Base-by-base conservation (phyloP, 2,329 filamentous ascomycete species). In the Zelopaecilomyces penicillatus region DNA sequence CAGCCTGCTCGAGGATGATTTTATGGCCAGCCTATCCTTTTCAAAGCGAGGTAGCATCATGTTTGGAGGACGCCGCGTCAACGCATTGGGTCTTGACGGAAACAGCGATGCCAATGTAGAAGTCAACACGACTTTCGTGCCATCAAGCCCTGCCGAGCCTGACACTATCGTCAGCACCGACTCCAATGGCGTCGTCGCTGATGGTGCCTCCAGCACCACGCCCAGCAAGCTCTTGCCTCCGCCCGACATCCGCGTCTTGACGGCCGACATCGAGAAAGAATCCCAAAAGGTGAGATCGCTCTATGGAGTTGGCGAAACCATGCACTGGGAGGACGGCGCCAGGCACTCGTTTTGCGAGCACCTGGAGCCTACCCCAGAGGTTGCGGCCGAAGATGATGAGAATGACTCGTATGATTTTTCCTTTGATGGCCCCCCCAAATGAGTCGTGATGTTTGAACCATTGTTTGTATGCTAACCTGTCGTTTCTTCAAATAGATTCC, bases 211-310 rank as follows among this genome's bases (percentile, higher is more conserved):
- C 30, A 38, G 36, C 39, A 29, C 36, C 6, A 30, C 34, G 39
- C 35, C 39, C 34, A 38, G 30, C 30, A 39, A 35, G 6, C 34
- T 40, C 27, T 10, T 38, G 28, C 54, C 62, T 30, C 52, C 65
- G 44, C 73, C 74, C 51, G 70, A 69, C 60, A 74, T 76, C 54
- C 70, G 69, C 53, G 62, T 78, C 57, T 65, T 78, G 60, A 67
- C 74, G 54, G 65, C 67, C 60, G 75, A 78, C 54, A 63, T 73
- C 57, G 75, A 80, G 68, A 74, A 73, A 66, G 76, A 80, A 67
- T 80, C 76, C 67, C 74, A 76, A 75, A 79, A 80, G 72, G 76
- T 80, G 73, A 78, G 76, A 71, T 80, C 75, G 65, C 76, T 80
- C 66, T 80, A 80, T 71, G 71, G 74, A 67, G 69, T 69, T 58